A percentile compares a stretch with the other conserved stretches of the same genome.
Evolutionary conservation across 73 alveolate species (phyloP).

Genomic region (Uronychia setigera): DNA sequence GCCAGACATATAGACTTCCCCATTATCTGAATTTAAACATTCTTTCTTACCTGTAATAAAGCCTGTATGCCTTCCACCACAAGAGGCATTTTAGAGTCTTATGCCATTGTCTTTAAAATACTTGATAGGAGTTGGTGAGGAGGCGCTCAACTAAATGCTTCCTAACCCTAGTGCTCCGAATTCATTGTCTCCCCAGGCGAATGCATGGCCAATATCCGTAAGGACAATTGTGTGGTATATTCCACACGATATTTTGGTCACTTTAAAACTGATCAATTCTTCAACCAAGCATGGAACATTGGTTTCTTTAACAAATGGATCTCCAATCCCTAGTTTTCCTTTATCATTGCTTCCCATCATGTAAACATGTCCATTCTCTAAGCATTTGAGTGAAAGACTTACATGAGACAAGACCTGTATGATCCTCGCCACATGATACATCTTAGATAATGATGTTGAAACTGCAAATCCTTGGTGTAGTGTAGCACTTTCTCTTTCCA

Average conservation of each 20-base stretch:
- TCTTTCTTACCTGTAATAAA: constrained; percentile 9
- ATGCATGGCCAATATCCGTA: constrained; percentile 74
- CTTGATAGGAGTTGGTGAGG: constrained; percentile 11
- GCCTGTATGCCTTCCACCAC: constrained; percentile 59
- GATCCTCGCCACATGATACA: constrained; percentile 41
- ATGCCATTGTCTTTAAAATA: constrained; percentile 3
- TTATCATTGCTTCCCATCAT: constrained; percentile 58
- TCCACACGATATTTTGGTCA: constrained; percentile 85
- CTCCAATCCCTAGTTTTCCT: constrained; percentile 59
- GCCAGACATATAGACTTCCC: constrained; percentile 21
- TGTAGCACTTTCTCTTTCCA: constrained; percentile 11
- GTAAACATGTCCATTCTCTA: constrained; percentile 56
- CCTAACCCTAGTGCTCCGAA: constrained; percentile 66
- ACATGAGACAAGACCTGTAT: constrained; percentile 30
- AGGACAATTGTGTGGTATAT: constrained; percentile 77
- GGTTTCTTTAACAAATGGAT: constrained; percentile 12
- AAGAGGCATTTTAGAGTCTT: constrained; percentile 14
- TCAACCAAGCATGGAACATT: constrained; percentile 65
- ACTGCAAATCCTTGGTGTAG: constrained; percentile 42
- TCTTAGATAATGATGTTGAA: constrained; percentile 33
- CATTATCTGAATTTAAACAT: not conserved
- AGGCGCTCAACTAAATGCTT: not conserved
- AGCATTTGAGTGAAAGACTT: not conserved
- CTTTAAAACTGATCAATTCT: constrained; percentile 37
- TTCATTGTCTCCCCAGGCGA: constrained; percentile 84